Percentiles rank a stretch among this genome's conserved stretches.
phyloP scores from a whole-genome alignment of 2,329 filamentous ascomycete species.

The Albifimbria verrucaria region DNA sequence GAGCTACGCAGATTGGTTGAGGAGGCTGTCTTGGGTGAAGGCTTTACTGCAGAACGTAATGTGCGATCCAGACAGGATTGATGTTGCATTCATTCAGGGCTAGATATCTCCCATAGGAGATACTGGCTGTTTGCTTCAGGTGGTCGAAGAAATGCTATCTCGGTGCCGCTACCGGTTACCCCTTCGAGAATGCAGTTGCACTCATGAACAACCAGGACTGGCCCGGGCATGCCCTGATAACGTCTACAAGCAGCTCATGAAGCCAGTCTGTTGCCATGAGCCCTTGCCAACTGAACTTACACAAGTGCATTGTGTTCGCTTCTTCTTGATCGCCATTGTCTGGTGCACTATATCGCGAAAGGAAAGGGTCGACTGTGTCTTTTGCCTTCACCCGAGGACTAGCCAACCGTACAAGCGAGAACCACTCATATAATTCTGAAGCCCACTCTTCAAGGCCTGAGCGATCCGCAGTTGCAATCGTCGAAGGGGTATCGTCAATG shows the following conservation, averaged over 20 bases:
- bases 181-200: conserved; percentile 48
- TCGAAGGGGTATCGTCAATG: conserved; percentile 19
- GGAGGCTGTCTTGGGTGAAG: conserved; percentile 71
- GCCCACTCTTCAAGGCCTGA: conserved; percentile 60
- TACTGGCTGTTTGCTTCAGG: conserved; percentile 49
- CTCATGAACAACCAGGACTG: conserved; percentile 55
- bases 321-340: conserved; percentile 24
- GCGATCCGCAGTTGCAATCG: conserved; percentile 32
- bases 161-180: conserved; percentile 39
- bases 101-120: conserved; percentile 57
- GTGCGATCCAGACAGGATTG: conserved; percentile 60
- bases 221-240: conserved; percentile 39
- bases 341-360: conserved; percentile 65
- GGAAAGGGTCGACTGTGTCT: conserved; percentile 64
- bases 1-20: conserved; percentile 75
- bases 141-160: conserved; percentile 53
- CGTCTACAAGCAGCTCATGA: conserved; percentile 42
- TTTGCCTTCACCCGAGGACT: conserved; percentile 58
- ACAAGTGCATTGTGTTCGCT: conserved; percentile 28
- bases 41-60: conserved; percentile 59
- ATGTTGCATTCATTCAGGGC: conserved; percentile 32
- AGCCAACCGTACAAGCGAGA: conserved; percentile 62
- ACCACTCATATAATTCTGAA: conserved; percentile 68
- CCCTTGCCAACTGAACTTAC: conserved; percentile 57
- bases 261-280: conserved; percentile 54